A percentile compares a stretch with the other conserved stretches of the same genome.
Evolutionary conservation across 2,329 filamentous ascomycete species (phyloP).

Genomic region (Aspergillus sp.): DNA sequence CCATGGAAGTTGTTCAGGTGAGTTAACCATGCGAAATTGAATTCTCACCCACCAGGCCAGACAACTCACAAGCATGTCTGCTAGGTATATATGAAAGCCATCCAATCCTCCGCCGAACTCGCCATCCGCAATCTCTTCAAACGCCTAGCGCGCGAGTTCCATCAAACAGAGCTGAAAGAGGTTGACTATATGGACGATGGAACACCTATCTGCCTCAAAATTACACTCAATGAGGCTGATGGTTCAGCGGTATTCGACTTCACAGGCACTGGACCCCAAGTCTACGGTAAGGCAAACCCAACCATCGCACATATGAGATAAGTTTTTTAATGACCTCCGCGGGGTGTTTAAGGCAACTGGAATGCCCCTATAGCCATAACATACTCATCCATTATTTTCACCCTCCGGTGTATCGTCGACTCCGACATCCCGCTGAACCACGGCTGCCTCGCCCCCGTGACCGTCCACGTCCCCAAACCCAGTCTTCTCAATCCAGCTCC

Average conservation of each 20-base stretch:
- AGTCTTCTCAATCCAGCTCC: slow-evolving; percentile 72
- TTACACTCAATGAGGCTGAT: background rate
- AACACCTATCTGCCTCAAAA: background rate
- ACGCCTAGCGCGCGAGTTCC: background rate
- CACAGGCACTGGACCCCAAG: background rate
- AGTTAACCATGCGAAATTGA: background rate
- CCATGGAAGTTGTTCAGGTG: background rate
- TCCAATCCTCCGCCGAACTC: background rate
- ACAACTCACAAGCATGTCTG: too few species aligned
- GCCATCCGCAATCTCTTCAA: background rate
- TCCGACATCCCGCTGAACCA: background rate
- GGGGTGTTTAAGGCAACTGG: background rate
- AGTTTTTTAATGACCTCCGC: too few species aligned
- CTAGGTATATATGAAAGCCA: background rate
- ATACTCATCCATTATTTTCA: background rate
- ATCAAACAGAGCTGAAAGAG: background rate
- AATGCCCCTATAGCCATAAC: background rate
- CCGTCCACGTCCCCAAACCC: slow-evolving; percentile 68
- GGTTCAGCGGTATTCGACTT: background rate
- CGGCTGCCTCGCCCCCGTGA: slow-evolving; percentile 65
- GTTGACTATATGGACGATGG: background rate
- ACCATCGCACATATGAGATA: too few species aligned
- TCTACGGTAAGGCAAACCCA: background rate
- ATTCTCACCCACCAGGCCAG: background rate
- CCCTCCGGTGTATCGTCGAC: background rate